Evolutionary conservation across 1,284 basidiomycete genomes (phyloP).

Genomic region (Anthracocystis setariae): DNA sequence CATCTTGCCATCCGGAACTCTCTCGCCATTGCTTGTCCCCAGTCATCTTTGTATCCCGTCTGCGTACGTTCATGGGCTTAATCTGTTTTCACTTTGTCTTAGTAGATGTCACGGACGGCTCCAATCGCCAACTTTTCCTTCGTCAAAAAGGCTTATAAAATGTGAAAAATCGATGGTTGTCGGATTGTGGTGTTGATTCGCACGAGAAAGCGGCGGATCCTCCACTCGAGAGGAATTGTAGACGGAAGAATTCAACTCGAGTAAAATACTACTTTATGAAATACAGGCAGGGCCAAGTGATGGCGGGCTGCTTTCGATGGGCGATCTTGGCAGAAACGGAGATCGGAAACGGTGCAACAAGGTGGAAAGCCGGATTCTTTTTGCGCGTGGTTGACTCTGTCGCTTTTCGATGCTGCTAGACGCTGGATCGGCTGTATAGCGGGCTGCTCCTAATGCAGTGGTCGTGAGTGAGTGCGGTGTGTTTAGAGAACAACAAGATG

Average conservation of each 20-base stretch:
- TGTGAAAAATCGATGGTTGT: too few species aligned
- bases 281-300: too few species aligned
- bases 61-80: constrained; percentile 5
- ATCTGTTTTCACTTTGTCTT: constrained; percentile 6
- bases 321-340: neutral
- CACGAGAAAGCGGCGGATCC: too few species aligned
- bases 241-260: neutral
- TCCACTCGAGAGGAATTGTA: too few species aligned
- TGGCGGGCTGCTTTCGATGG: neutral
- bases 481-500: too few species aligned
- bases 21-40: neutral
- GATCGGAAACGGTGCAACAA: neutral
- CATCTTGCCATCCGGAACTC: too few species aligned
- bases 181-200: neutral
- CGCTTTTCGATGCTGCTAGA: neutral
- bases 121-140: constrained; percentile 11
- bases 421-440: too few species aligned
- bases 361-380: neutral
- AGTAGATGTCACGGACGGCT: constrained; percentile 20
- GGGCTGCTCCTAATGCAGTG: too few species aligned
- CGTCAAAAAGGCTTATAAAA: neutral
- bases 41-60: constrained; percentile 19
- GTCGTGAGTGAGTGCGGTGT: too few species aligned
- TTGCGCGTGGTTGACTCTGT: neutral
- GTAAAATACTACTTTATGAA: too few species aligned